phyloP scores from a whole-genome alignment of 140 eudicot genomes.

The Stevia rebaudiana region DNA sequence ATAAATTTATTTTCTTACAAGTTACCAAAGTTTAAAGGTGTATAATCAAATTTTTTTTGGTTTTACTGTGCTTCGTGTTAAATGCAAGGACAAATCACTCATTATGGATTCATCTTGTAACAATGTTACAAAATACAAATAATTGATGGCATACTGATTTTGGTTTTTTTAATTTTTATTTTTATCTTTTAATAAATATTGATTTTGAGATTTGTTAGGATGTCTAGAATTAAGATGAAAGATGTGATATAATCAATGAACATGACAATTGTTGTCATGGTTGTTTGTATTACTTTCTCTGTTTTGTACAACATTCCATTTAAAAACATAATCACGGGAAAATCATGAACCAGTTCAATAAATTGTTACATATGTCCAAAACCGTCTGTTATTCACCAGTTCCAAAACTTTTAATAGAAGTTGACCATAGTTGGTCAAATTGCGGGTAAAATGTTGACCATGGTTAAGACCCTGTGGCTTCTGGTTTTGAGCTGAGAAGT shows the following conservation, averaged over 20 bases:
- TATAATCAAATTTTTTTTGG: constrained; percentile 4
- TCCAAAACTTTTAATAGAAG: too few relatives aligned
- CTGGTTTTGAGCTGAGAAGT: constrained; percentile 40
- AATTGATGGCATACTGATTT: not conserved
- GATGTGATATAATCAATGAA: not conserved
- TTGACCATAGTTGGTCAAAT: constrained; percentile 10
- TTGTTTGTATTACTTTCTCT: not conserved
- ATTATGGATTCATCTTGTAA: not conserved
- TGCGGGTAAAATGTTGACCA: constrained; percentile 12
- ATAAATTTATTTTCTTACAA: too few relatives aligned
- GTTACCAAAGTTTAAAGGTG: not conserved
- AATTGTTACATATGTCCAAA: constrained; percentile 17
- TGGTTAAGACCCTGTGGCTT: constrained; percentile 29
- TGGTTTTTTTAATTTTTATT: not conserved
- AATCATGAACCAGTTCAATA: not conserved
- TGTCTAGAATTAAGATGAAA: not conserved
- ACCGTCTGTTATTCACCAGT: not conserved
- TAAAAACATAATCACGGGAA: not conserved
- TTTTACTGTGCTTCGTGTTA: not conserved
- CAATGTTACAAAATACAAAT: not conserved
- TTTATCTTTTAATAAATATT: not conserved
- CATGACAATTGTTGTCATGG: not conserved
- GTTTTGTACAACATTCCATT: constrained; percentile 11
- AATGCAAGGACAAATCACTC: not conserved
- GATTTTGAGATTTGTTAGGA: not conserved